Percentiles rank a stretch among this genome's conserved stretches.
phyloP scores from a whole-genome alignment of 192 early-diverging fungal species.

The Gryganskiella cystojenkinii region DNA sequence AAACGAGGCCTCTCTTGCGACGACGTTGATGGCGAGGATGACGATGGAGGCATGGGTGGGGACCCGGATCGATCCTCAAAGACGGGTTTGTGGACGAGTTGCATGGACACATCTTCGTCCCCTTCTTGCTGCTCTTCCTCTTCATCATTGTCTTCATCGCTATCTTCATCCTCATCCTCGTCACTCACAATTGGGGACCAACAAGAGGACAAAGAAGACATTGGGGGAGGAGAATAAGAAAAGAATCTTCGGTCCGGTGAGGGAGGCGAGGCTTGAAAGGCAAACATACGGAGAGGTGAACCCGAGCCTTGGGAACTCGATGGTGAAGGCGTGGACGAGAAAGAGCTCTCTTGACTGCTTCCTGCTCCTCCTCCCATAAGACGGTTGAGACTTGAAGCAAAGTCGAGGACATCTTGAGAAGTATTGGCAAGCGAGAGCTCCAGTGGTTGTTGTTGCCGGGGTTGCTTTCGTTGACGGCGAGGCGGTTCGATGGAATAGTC shows the following conservation, averaged over 20 bases:
- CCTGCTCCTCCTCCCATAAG: constrained; percentile 7
- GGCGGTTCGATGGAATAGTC: background rate
- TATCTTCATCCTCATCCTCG: constrained; percentile 12
- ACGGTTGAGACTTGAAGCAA: constrained; percentile 20
- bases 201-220: constrained; percentile 19
- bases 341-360: constrained; percentile 2
- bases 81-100: background rate
- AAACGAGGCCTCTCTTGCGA: background rate
- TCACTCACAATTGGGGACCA: constrained; percentile 16
- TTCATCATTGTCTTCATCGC: background rate
- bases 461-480: background rate
- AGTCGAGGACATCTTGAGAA: constrained; percentile 31
- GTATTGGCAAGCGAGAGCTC: constrained; percentile 22
- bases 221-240: constrained; percentile 24
- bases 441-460: background rate
- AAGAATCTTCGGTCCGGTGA: constrained; percentile 18
- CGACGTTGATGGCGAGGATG: background rate
- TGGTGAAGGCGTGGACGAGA: constrained; percentile 3
- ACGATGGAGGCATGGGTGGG: background rate
- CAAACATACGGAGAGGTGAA: background rate
- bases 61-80: no score
- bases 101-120: background rate
- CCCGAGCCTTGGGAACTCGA: background rate
- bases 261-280: constrained; percentile 17
- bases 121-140: background rate